Evolutionary conservation across 176 grass and related monocot genomes (phyloP).

Genomic region (Oryza meyeriana): DNA sequence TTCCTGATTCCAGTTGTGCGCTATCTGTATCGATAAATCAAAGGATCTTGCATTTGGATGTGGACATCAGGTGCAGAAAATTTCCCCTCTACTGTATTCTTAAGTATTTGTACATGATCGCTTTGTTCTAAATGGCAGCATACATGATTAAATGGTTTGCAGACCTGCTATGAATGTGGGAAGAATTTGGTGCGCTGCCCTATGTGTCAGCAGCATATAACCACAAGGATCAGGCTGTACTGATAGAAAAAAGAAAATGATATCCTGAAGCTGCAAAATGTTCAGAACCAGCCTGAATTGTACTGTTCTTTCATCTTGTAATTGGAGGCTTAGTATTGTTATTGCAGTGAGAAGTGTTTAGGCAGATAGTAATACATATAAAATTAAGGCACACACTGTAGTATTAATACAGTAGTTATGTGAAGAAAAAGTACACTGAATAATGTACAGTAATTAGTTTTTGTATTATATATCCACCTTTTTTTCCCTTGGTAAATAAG

Average conservation of each 20-base stretch:
- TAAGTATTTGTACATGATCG: background rate
- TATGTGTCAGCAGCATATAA: slow-evolving; percentile 74
- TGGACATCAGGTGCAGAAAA: slow-evolving; percentile 78
- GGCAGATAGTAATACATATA: background rate
- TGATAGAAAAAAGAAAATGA: slow-evolving; percentile 18
- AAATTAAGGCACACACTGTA: background rate
- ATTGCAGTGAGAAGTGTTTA: background rate
- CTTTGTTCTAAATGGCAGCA: slow-evolving; percentile 5
- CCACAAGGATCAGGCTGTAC: slow-evolving; percentile 89
- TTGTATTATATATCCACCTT: background rate
- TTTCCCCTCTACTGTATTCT: background rate
- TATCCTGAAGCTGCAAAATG: slow-evolving; percentile 13
- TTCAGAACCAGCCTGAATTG: background rate
- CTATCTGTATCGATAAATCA: slow-evolving; percentile 85
- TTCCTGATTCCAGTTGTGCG: slow-evolving; percentile 58
- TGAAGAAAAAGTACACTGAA: background rate
- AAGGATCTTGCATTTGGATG: slow-evolving; percentile 98
- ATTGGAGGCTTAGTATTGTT: slow-evolving; percentile 12
- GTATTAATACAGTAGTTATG: background rate
- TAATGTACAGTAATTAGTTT: slow-evolving; percentile 24
- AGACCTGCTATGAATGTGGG: slow-evolving; percentile 92
- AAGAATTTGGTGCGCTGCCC: slow-evolving; percentile 67
- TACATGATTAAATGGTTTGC: slow-evolving; percentile 35
- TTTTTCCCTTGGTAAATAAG: slow-evolving; percentile 23
- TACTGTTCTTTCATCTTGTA: background rate